Evolutionary conservation across 306 rosid species (phyloP).

Genomic region (Purshia tridentata): DNA sequence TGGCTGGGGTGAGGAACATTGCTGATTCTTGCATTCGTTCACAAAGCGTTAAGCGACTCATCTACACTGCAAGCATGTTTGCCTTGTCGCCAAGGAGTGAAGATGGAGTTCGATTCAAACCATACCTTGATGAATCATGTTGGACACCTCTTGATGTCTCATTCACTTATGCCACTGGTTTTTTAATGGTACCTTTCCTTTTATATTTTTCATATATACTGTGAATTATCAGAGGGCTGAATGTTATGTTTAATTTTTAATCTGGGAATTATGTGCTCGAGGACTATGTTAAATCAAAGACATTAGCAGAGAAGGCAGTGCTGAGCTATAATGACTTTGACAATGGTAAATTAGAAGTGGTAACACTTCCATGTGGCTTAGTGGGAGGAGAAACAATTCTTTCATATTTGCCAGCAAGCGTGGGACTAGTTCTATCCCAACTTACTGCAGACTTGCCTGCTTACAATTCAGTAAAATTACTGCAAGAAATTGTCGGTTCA

Average conservation of each 20-base stretch:
- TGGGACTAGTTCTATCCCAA: slow-evolving; percentile 22
- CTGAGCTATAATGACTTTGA: slow-evolving; percentile 24
- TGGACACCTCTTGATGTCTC: slow-evolving; percentile 45
- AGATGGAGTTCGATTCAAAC: slow-evolving; percentile 32
- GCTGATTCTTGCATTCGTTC: slow-evolving; percentile 32
- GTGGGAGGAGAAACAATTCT: slow-evolving; percentile 51
- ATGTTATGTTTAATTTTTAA: not conserved
- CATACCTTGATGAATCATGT: slow-evolving; percentile 48
- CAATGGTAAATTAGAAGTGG: slow-evolving; percentile 42
- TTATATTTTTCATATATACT: not conserved
- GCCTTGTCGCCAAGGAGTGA: slow-evolving; percentile 39
- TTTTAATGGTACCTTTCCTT: slow-evolving; percentile 8
- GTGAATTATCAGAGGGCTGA: too few species aligned
- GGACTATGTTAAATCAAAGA: slow-evolving; percentile 45
- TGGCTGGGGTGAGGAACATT: slow-evolving; percentile 30
- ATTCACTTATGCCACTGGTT: not conserved
- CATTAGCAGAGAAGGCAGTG: slow-evolving; percentile 40
- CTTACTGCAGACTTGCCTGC: slow-evolving; percentile 11
- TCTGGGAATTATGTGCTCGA: not conserved
- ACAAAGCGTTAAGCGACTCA: slow-evolving; percentile 44
- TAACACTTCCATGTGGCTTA: slow-evolving; percentile 38
- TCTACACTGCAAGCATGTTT: slow-evolving; percentile 43
- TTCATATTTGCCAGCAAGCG: not conserved
- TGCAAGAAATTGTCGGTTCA: slow-evolving; percentile 36
- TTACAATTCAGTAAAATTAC: slow-evolving; percentile 1